phyloP scores from a whole-genome alignment of 208 protist genomes.

The Crithidia mellificae region DNA sequence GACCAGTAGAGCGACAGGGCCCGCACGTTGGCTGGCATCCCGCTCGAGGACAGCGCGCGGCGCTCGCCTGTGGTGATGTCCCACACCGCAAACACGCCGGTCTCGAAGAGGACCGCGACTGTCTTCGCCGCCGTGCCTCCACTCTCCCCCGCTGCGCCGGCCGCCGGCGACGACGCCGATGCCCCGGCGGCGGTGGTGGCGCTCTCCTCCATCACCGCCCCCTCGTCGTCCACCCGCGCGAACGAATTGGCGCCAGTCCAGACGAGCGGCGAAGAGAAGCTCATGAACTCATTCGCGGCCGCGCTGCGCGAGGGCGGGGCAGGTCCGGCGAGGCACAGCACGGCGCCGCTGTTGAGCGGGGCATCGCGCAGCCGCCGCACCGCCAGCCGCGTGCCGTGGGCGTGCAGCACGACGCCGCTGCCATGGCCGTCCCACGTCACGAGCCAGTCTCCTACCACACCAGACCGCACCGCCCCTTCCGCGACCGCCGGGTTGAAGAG shows the following conservation, averaged over 20 bases:
- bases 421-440: conserved; percentile 56
- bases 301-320: conserved; percentile 7
- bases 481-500: conserved; percentile 40
- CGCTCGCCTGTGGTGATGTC: conserved; percentile 50
- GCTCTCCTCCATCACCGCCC: background rate
- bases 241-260: conserved; percentile 14
- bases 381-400: conserved; percentile 32
- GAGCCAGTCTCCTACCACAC: conserved; percentile 36
- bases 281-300: conserved; percentile 19
- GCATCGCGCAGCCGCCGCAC: conserved; percentile 37
- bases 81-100: conserved; percentile 65
- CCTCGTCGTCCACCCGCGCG: background rate
- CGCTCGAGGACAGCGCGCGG: conserved; percentile 40
- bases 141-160: background rate
- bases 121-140: background rate
- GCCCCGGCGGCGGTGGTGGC: background rate
- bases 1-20: conserved; percentile 49
- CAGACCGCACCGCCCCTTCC: conserved; percentile 41
- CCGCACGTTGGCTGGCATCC: conserved; percentile 21
- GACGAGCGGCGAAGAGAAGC: conserved; percentile 28
- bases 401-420: conserved; percentile 36
- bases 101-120: conserved; percentile 44
- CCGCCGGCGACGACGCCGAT: background rate
- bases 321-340: conserved; percentile 29
- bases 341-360: conserved; percentile 31